These are phyloP conservation scores for Cercospora sp. DNA, from an alignment of 2,329 filamentous ascomycete species.

Conservation along the genomic window DNA sequence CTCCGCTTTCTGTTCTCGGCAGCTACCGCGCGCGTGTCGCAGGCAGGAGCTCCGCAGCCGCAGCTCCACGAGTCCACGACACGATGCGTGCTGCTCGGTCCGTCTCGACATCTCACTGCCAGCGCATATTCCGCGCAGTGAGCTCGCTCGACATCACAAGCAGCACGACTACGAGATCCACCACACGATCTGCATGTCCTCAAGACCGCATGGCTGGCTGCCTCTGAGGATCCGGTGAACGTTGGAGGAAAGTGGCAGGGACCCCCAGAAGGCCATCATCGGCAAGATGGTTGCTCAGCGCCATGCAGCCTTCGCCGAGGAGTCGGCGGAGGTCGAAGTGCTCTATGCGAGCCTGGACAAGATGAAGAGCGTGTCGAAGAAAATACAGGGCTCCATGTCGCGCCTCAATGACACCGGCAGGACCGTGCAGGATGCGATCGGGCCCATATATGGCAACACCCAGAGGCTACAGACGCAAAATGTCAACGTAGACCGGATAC, in stretches of 20 bases:
- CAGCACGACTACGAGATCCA: background rate
- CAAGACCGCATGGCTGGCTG: background rate
- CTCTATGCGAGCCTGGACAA: slow-evolving; percentile 76
- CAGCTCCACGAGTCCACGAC: background rate
- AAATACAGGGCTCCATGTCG: slow-evolving; percentile 84
- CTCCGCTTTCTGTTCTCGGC: background rate
- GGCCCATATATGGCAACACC: slow-evolving; percentile 89
- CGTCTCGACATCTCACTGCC: background rate
- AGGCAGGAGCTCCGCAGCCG: background rate
- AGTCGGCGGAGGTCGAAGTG: slow-evolving; percentile 67
- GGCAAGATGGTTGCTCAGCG: slow-evolving; percentile 54
- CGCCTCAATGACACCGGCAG: slow-evolving; percentile 85
- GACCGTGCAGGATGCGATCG: slow-evolving; percentile 86
- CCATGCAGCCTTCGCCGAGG: slow-evolving; percentile 62
- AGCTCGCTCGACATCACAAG: background rate
- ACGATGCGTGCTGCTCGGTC: background rate
- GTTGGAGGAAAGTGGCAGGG: background rate
- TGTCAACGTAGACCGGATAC: slow-evolving; percentile 82
- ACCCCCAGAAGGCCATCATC: slow-evolving; percentile 13
- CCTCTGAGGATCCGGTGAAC: background rate
- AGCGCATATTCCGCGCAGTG: background rate
- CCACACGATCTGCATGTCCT: background rate
- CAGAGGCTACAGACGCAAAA: slow-evolving; percentile 84
- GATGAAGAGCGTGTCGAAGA: slow-evolving; percentile 89
- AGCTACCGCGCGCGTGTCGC: background rate